These are phyloP conservation scores for Iris pallida DNA, from an alignment of 116 monocot species.

Conservation along the genomic window DNA sequence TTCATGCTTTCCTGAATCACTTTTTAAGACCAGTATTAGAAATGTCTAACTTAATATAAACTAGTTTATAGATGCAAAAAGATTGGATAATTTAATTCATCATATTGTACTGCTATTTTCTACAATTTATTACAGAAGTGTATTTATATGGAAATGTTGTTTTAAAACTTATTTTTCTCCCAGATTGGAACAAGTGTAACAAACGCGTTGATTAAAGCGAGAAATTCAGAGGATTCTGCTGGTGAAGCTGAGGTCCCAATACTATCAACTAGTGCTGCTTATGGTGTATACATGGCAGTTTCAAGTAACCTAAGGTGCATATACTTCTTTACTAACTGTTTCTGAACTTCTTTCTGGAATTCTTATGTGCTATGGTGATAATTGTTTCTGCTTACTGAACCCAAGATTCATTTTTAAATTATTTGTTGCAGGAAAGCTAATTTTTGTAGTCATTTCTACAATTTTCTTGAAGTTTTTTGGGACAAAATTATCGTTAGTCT, in stretches of 20 bases:
- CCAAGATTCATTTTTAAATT: background rate
- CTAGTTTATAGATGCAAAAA: too few species aligned
- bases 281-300: conserved; percentile 96
- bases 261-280: conserved; percentile 81
- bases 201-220: conserved; percentile 68
- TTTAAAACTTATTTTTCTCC: conserved; percentile 1
- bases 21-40: too few species aligned
- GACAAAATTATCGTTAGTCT: too few species aligned
- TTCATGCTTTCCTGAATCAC: too few species aligned
- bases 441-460: too few species aligned
- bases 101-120: too few species aligned
- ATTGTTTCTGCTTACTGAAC: background rate
- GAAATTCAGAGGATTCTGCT: conserved; percentile 52
- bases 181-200: conserved; percentile 87
- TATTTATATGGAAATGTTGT: too few species aligned
- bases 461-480: too few species aligned
- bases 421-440: too few species aligned
- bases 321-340: background rate
- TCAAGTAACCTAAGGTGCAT: conserved; percentile 91
- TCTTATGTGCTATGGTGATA: background rate
- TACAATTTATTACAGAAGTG: too few species aligned
- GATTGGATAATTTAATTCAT: too few species aligned
- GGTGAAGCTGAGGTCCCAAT: conserved; percentile 73
- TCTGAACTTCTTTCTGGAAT: background rate
- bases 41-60: too few species aligned